phyloP scores from a whole-genome alignment of 2,329 filamentous ascomycete genomes.

The Sclerotinia minor region DNA sequence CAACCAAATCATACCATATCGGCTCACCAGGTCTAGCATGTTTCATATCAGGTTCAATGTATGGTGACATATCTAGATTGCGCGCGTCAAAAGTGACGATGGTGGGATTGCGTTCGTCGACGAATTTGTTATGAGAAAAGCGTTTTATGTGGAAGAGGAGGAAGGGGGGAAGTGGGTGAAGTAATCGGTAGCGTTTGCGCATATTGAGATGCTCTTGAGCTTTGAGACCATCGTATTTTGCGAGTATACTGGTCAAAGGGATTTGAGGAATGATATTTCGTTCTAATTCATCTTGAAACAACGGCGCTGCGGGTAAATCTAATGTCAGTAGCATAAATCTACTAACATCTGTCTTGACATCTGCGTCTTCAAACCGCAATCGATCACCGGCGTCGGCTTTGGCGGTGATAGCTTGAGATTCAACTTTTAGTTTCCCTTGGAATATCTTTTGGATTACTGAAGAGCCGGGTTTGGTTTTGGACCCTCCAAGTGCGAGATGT shows the following conservation, averaged over 20 bases:
- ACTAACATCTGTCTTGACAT: constrained; percentile 72
- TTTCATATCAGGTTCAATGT: constrained; percentile 81
- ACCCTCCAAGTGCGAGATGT: constrained; percentile 86
- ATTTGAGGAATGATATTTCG: constrained; percentile 96
- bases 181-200: constrained; percentile 81
- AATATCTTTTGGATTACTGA: constrained; percentile 91
- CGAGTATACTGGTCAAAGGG: constrained; percentile 76
- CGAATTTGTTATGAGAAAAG: constrained; percentile 95
- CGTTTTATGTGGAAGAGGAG: constrained; percentile 95
- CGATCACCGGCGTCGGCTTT: constrained; percentile 85
- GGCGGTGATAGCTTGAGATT: constrained; percentile 90
- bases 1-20: constrained; percentile 92
- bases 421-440: constrained; percentile 87
- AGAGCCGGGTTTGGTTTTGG: constrained; percentile 78
- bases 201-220: constrained; percentile 88
- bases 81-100: constrained; percentile 94
- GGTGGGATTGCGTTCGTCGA: constrained; percentile 92
- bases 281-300: constrained; percentile 94
- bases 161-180: constrained; percentile 88
- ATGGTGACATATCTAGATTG: constrained; percentile 83
- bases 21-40: constrained; percentile 73
- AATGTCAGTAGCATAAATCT: constrained; percentile 92
- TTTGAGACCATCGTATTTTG: constrained; percentile 87
- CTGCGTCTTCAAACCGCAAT: constrained; percentile 86
- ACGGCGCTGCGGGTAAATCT: constrained; percentile 84